Evolutionary conservation across 805 yeast genomes (phyloP).

Genomic region (Ascoidea tarda): DNA sequence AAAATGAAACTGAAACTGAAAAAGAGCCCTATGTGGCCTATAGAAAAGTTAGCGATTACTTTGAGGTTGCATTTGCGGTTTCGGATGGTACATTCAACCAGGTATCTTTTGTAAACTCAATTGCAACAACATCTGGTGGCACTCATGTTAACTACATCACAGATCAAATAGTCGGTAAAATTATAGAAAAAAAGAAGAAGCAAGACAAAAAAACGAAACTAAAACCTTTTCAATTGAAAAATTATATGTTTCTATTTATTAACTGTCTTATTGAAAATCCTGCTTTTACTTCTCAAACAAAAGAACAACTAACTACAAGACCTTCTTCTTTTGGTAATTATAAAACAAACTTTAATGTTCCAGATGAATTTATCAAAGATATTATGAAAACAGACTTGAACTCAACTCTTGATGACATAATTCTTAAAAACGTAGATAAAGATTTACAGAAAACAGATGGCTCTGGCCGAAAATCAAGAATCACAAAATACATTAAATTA

Average conservation of each 20-base stretch:
- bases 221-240: constrained; percentile 79
- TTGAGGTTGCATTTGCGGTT: constrained; percentile 94
- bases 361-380: constrained; percentile 63
- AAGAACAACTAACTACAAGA: constrained; percentile 88
- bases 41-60: constrained; percentile 69
- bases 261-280: constrained; percentile 94
- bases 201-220: constrained; percentile 52
- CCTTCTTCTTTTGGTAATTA: constrained; percentile 75
- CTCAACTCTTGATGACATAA: constrained; percentile 62
- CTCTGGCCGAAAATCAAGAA: constrained; percentile 54
- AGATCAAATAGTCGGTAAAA: constrained; percentile 71
- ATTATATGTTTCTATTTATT: constrained; percentile 79
- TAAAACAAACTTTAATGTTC: constrained; percentile 41
- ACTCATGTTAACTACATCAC: constrained; percentile 82
- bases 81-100: constrained; percentile 87
- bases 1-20: constrained; percentile 21
- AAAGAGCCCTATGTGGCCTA: constrained; percentile 55
- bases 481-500: constrained; percentile 78
- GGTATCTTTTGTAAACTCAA: constrained; percentile 92
- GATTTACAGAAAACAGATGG: constrained; percentile 87
- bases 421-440: constrained; percentile 79
- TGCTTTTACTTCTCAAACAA: constrained; percentile 94
- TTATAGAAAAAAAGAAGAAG: constrained; percentile 61
- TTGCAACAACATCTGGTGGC: constrained; percentile 96
- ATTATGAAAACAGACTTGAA: constrained; percentile 60